Evolutionary conservation across 2,329 filamentous ascomycete genomes (phyloP).

Genomic region (Fusarium nelsonii): DNA sequence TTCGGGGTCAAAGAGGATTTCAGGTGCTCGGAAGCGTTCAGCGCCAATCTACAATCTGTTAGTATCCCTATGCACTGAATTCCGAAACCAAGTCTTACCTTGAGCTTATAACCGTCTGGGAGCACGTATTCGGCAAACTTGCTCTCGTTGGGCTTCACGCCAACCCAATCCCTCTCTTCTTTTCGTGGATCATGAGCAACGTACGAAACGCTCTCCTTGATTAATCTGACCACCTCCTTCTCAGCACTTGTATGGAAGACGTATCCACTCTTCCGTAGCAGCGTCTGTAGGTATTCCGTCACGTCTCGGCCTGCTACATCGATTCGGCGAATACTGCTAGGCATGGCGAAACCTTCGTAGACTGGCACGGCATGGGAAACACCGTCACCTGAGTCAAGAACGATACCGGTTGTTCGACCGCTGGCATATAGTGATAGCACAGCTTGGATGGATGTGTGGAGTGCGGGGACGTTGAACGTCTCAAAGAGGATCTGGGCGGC

Average conservation of each 20-base stretch:
- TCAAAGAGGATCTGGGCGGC: conserved; percentile 98
- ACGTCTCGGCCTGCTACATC: conserved; percentile 97
- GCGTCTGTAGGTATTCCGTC: conserved; percentile 91
- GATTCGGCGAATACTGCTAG: conserved; percentile 93
- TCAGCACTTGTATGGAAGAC: conserved; percentile 98
- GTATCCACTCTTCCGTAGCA: conserved; percentile 91
- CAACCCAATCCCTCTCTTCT: conserved; percentile 96
- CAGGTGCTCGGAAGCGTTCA: conserved; percentile 94
- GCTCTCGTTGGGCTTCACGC: conserved; percentile 79
- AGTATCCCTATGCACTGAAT: conserved; percentile 9
- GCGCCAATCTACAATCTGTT: conserved; percentile 76
- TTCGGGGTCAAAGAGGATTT: conserved; percentile 97
- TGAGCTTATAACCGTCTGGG: conserved; percentile 93
- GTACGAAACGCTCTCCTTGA: conserved; percentile 96
- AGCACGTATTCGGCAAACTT: conserved; percentile 89
- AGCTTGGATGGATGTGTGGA: conserved; percentile 97
- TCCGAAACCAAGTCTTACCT: conserved; percentile 65
- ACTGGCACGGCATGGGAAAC: conserved; percentile 98
- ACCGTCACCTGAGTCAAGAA: conserved; percentile 94
- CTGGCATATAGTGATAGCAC: conserved; percentile 96
- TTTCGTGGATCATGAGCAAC: conserved; percentile 90
- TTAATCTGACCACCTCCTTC: conserved; percentile 97
- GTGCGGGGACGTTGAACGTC: conserved; percentile 96
- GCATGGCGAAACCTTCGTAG: conserved; percentile 97
- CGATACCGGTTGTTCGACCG: conserved; percentile 94